Percentiles rank a stretch among this genome's conserved stretches.
Evolutionary conservation across 2,329 filamentous ascomycete genomes (phyloP).

Genomic region (Neonectria sp.): DNA sequence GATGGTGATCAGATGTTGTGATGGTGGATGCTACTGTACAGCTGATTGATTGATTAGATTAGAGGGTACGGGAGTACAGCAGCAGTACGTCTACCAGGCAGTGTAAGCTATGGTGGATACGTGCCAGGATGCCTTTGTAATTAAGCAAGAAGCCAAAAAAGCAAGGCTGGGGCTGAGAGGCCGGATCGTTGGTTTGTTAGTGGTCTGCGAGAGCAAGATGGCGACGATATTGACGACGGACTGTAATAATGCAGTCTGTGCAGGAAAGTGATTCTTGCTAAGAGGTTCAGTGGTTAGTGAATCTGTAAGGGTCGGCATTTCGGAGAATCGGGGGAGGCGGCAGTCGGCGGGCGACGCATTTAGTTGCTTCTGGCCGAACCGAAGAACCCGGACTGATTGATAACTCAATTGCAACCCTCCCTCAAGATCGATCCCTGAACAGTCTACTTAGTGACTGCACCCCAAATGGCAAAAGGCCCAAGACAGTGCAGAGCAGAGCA

Average conservation of each 20-base stretch:
- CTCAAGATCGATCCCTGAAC: not conserved
- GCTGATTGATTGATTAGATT: slow-evolving; percentile 13
- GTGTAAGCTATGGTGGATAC: not conserved
- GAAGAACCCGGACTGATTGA: slow-evolving; percentile 43
- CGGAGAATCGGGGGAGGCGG: not conserved
- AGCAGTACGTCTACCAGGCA: not conserved
- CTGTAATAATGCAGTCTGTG: no score
- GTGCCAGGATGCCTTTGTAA: not conserved
- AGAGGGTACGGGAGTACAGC: not conserved
- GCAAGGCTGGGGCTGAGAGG: not conserved
- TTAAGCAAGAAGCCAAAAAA: not conserved
- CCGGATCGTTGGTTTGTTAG: not conserved
- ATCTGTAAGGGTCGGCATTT: not conserved
- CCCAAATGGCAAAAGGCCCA: not conserved
- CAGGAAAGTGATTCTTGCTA: not conserved
- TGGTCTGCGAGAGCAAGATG: not conserved
- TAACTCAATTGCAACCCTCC: slow-evolving; percentile 41
- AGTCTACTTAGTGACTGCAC: not conserved
- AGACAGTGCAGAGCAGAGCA: not conserved
- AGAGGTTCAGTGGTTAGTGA: not conserved
- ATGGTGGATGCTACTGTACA: not conserved
- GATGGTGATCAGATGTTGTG: not conserved
- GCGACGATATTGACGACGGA: not conserved
- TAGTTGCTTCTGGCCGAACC: not conserved
- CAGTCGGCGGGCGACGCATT: not conserved